Conservation (phyloP, 2,329 filamentous ascomycete species). For the Epichloe gansuensis region DNA sequence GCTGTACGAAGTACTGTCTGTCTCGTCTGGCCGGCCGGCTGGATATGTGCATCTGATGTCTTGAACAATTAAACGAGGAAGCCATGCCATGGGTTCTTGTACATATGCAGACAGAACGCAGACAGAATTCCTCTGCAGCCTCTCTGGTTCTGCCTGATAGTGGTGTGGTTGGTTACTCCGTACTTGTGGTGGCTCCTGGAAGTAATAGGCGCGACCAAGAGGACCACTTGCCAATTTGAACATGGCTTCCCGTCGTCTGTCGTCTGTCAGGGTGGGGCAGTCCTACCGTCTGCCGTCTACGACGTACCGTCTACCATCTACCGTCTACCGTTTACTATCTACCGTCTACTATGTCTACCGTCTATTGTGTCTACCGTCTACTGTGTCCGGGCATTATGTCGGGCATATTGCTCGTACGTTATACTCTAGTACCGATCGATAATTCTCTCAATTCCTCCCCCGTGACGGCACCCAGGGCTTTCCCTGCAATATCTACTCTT, state of each 20-base stretch:
- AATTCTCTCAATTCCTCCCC: no score
- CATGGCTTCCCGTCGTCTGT: background rate
- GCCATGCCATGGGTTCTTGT: background rate
- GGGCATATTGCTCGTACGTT: no score
- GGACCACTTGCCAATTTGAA: background rate
- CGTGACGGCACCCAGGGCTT: no score
- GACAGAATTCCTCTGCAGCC: background rate
- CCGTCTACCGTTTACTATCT: background rate
- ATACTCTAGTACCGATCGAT: no score
- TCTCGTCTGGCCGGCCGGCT: background rate
- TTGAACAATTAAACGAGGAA: background rate
- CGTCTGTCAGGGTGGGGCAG: background rate
- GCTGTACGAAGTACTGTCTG: no score
- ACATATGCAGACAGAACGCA: background rate
- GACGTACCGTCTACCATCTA: background rate
- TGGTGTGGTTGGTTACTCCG: no score
- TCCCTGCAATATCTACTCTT: no score
- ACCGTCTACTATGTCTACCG: background rate
- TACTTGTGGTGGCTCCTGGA: no score
- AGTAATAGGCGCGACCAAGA: no score
- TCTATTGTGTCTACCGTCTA: background rate
- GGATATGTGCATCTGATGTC: background rate
- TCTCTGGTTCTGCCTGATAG: no score
- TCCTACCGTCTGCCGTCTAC: background rate
- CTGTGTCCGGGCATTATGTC: no score